Evolutionary conservation across 345 rosid genomes (phyloP).

Genomic region (Eucalyptus curtisii): DNA sequence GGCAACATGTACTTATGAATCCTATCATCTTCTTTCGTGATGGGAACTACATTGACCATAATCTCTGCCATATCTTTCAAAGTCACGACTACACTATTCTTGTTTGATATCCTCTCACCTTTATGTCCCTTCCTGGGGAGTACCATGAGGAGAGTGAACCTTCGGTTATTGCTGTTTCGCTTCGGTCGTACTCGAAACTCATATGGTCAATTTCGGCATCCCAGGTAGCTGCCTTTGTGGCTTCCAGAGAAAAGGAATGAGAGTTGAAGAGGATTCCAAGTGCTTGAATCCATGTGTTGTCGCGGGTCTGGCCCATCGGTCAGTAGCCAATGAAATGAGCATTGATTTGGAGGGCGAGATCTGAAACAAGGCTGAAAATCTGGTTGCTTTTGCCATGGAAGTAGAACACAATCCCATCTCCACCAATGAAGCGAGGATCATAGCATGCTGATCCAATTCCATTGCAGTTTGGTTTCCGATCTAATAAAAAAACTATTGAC

Average conservation of each 20-base stretch:
- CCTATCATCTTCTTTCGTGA: neutral
- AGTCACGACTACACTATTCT: neutral
- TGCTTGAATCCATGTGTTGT: neutral
- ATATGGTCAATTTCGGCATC: neutral
- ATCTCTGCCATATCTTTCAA: neutral
- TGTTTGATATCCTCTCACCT: neutral
- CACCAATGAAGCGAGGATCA: neutral
- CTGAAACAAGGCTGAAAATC: slow-evolving; percentile 1
- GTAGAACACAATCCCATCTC: slow-evolving; percentile 1
- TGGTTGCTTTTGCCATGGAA: slow-evolving; percentile 2
- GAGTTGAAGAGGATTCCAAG: slow-evolving; percentile 1
- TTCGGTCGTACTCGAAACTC: neutral
- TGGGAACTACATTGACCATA: neutral
- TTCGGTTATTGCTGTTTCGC: neutral
- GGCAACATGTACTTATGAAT: neutral
- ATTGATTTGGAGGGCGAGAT: neutral
- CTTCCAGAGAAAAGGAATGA: neutral
- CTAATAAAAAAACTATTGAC: neutral
- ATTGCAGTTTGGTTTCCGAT: neutral
- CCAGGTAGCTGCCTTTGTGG: neutral
- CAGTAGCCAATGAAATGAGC: neutral
- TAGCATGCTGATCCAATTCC: neutral
- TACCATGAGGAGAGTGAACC: neutral
- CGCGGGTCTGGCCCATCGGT: neutral
- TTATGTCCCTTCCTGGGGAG: neutral